Percentiles rank a stretch among this genome's conserved stretches.
Conservation (phyloP, 75 land plant species). For the Cunninghamia lanceolata region DNA sequence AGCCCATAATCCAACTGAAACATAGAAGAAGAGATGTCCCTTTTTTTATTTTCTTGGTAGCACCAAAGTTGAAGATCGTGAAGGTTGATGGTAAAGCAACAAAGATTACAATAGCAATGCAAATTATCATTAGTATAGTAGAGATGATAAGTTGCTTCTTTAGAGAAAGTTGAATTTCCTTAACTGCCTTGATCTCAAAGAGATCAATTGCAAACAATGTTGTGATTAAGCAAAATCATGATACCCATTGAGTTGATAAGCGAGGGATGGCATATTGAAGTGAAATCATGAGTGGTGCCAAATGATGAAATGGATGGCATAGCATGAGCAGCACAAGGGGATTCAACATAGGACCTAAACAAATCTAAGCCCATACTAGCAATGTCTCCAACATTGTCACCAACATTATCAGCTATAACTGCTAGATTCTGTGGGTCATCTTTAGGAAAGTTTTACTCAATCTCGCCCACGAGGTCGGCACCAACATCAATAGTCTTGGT, state of each 20-base stretch:
- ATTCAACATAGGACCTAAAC: constrained; percentile 54
- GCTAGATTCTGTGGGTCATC: constrained; percentile 80
- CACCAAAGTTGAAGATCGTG: no score
- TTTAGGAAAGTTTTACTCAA: constrained; percentile 65
- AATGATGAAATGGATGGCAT: constrained; percentile 55
- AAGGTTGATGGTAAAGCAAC: no score
- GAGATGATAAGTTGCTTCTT: no score
- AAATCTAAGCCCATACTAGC: no score
- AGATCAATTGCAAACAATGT: constrained; percentile 54
- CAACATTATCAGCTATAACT: constrained; percentile 70
- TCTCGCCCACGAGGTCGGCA: constrained; percentile 75
- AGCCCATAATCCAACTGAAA: constrained; percentile 68
- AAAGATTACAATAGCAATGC: no score
- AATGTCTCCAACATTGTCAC: constrained; percentile 63
- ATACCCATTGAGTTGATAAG: constrained; percentile 60
- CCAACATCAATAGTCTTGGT: no score
- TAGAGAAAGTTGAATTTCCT: no score
- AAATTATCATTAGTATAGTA: no score
- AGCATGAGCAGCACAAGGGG: constrained; percentile 57
- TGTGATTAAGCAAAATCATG: constrained; percentile 42
- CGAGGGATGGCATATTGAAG: constrained; percentile 42
- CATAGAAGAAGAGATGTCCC: constrained; percentile 70
- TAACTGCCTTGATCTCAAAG: no score
- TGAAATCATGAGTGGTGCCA: no score
- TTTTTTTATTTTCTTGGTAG: no score